phyloP scores from a whole-genome alignment of 2,329 filamentous ascomycete genomes.

The Thelonectria blattea region DNA sequence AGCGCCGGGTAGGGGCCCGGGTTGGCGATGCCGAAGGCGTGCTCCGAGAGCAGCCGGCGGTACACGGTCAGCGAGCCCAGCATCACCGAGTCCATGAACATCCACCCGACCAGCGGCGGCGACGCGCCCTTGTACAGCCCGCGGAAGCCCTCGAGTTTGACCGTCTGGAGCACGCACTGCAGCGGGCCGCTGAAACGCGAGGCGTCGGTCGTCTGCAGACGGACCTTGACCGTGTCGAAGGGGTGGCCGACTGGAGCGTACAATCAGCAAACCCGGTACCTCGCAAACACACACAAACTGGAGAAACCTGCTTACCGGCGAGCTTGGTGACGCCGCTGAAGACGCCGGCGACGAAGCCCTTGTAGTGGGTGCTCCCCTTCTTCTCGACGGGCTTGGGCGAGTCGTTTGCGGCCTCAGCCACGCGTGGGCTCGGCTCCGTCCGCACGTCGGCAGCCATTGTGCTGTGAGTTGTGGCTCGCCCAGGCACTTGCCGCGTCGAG shows the following conservation, averaged over 20 bases:
- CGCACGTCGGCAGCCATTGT: constrained; percentile 35
- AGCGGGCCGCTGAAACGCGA: constrained; percentile 84
- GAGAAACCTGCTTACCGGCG: constrained; percentile 59
- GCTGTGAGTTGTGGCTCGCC: neutral
- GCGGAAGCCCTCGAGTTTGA: constrained; percentile 81
- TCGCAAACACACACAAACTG: no score
- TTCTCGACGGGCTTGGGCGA: constrained; percentile 11
- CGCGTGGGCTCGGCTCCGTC: constrained; percentile 6
- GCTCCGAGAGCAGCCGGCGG: constrained; percentile 79
- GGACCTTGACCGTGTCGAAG: constrained; percentile 97
- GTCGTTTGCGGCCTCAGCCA: constrained; percentile 11
- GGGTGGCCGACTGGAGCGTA: constrained; percentile 73
- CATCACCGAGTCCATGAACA: constrained; percentile 96
- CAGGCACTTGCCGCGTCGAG: neutral
- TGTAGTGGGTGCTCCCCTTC: constrained; percentile 65
- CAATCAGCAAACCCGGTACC: neutral
- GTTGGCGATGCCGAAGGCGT: constrained; percentile 68
- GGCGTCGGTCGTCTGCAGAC: constrained; percentile 82
- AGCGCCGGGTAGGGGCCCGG: constrained; percentile 52
- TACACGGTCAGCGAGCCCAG: constrained; percentile 91
- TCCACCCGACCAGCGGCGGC: constrained; percentile 93
- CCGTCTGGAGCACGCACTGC: constrained; percentile 82
- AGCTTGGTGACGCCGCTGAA: constrained; percentile 94
- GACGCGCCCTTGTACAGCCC: constrained; percentile 95
- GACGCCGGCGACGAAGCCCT: constrained; percentile 96